phyloP scores from a whole-genome alignment of 495 filamentous ascomycete genomes.

The Talaromyces proteolyticus region DNA sequence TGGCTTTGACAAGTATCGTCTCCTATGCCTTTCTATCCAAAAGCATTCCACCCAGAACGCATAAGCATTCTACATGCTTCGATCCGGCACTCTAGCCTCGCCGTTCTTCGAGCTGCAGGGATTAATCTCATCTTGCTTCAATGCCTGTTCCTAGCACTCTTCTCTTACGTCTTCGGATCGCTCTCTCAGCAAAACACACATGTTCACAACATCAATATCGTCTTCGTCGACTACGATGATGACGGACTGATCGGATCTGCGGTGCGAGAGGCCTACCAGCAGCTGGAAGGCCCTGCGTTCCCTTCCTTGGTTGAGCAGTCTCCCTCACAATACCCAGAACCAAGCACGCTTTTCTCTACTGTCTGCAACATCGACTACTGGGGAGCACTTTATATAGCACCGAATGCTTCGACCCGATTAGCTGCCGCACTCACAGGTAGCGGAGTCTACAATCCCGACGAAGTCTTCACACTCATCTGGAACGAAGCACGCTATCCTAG shows the following conservation, averaged over 20 bases:
- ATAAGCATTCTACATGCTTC: no score
- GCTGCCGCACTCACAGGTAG: slow-evolving; percentile 26
- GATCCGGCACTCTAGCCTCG: no score
- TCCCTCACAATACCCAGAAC: slow-evolving; percentile 16
- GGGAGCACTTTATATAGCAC: slow-evolving; percentile 34
- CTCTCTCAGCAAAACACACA: slow-evolving; percentile 32
- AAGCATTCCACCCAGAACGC: no score
- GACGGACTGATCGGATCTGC: slow-evolving; percentile 36
- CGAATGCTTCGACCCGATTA: slow-evolving; percentile 30
- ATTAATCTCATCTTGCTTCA: slow-evolving; percentile 1
- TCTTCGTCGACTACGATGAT: slow-evolving; percentile 41
- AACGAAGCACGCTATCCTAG: slow-evolving; percentile 45
- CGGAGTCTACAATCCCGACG: slow-evolving; percentile 25
- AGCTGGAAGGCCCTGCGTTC: slow-evolving; percentile 28
- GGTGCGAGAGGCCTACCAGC: slow-evolving; percentile 31
- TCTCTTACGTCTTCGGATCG: slow-evolving; percentile 41
- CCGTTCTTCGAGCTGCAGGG: no score
- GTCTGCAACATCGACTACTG: slow-evolving; percentile 42
- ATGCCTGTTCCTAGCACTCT: slow-evolving; percentile 37
- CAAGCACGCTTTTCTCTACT: slow-evolving; percentile 15
- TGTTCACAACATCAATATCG: slow-evolving; percentile 35
- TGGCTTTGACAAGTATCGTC: no score
- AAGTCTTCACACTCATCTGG: slow-evolving; percentile 41
- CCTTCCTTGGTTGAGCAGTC: slow-evolving; percentile 31
- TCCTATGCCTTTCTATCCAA: no score